phyloP scores from a whole-genome alignment of 192 early-diverging fungal species.

The Podila clonocystis region DNA sequence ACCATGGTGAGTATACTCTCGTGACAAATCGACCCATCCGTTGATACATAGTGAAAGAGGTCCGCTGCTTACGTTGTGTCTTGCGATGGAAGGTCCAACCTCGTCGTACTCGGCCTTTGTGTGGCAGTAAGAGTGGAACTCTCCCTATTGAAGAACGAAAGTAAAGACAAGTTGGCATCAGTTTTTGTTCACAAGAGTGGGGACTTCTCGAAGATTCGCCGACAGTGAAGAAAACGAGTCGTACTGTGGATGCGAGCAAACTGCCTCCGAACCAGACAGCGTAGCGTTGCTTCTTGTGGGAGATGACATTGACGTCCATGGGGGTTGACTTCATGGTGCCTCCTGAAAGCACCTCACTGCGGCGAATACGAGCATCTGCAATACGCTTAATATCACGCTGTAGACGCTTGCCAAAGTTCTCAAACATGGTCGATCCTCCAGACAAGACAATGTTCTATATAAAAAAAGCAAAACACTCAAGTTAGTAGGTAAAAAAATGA shows the following conservation, averaged over 20 bases:
- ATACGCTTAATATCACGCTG: slow-evolving; percentile 95
- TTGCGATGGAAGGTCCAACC: slow-evolving; percentile 92
- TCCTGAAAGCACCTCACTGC: slow-evolving; percentile 81
- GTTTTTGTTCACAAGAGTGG: no score
- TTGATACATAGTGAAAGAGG: not conserved
- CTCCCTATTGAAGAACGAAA: slow-evolving; percentile 63
- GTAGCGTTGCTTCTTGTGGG: slow-evolving; percentile 98
- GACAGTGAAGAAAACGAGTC: slow-evolving; percentile 19
- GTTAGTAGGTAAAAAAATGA: not conserved
- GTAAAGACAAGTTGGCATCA: slow-evolving; percentile 8
- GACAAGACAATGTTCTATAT: slow-evolving; percentile 96
- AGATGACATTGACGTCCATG: slow-evolving; percentile 96
- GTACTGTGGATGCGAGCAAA: slow-evolving; percentile 90
- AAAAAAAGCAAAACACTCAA: not conserved
- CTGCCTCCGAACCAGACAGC: slow-evolving; percentile 99
- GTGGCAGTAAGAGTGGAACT: slow-evolving; percentile 94
- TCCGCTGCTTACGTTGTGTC: slow-evolving; percentile 73
- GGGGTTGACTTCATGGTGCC: slow-evolving; percentile 73
- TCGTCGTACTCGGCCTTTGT: slow-evolving; percentile 99
- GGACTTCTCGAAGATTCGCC: no score
- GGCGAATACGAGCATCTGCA: slow-evolving; percentile 76
- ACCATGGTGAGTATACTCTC: not conserved
- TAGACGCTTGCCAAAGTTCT: slow-evolving; percentile 94
- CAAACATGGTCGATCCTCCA: slow-evolving; percentile 99
- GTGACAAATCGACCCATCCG: not conserved